Conservation (phyloP, 1,139 yeast species). For the Kodamaea sp. region DNA sequence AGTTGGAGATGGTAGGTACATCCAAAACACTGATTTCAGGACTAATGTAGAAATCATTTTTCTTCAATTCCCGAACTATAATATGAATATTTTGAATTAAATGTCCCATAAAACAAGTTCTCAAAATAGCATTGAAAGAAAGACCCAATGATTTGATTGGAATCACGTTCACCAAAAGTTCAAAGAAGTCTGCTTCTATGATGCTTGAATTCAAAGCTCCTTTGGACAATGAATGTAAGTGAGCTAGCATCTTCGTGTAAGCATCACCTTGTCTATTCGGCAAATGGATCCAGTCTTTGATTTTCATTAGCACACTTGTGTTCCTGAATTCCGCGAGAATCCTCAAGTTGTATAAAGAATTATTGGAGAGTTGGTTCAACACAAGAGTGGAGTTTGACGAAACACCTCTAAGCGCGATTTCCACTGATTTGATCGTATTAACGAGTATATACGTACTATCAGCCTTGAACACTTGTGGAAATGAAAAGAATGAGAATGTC, state of each 20-base stretch:
- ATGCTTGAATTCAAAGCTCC: slow-evolving; percentile 28
- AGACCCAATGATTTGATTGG: slow-evolving; percentile 44
- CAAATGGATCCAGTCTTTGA: slow-evolving; percentile 29
- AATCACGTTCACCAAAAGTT: slow-evolving; percentile 46
- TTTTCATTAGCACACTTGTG: slow-evolving; percentile 35
- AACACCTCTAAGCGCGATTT: slow-evolving; percentile 66
- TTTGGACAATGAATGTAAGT: slow-evolving; percentile 33
- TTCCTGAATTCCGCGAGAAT: slow-evolving; percentile 49
- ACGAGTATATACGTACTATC: slow-evolving; percentile 43
- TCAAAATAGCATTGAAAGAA: slow-evolving; percentile 42
- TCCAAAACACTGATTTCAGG: slow-evolving; percentile 31
- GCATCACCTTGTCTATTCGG: slow-evolving; percentile 30
- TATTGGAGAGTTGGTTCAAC: slow-evolving; percentile 60
- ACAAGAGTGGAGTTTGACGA: slow-evolving; percentile 41
- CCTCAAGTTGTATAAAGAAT: slow-evolving; percentile 58
- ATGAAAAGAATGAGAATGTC: slow-evolving; percentile 36
- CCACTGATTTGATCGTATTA: slow-evolving; percentile 62
- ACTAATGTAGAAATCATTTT: slow-evolving; percentile 24
- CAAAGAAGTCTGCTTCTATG: slow-evolving; percentile 55
- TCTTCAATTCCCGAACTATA: slow-evolving; percentile 25
- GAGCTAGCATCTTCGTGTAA: slow-evolving; percentile 37
- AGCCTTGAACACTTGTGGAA: slow-evolving; percentile 41
- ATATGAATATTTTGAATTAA: slow-evolving; percentile 35
- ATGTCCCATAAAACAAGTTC: slow-evolving; percentile 42
- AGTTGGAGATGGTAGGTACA: slow-evolving; percentile 31